Evolutionary conservation across 495 filamentous ascomycete genomes (phyloP).

Genomic region (Lophiostoma macrostomum): DNA sequence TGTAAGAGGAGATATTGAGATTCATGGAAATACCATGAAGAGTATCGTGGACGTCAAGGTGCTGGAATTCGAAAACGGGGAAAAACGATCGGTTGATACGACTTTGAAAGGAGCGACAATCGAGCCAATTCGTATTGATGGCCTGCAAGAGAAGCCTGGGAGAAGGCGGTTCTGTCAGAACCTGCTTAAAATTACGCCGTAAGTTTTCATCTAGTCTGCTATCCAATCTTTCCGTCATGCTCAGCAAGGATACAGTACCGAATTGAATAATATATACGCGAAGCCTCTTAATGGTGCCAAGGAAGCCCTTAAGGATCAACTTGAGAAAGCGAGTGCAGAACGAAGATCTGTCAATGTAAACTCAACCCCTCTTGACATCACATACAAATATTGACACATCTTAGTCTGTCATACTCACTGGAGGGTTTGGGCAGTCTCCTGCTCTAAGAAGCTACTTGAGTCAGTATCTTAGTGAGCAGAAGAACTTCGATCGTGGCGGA

Average conservation of each 20-base stretch:
- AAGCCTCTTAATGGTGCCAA: not conserved
- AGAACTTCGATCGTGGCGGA: not conserved
- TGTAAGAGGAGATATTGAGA: slow-evolving; percentile 15
- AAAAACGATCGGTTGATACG: slow-evolving; percentile 3
- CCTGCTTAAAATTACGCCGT: not conserved
- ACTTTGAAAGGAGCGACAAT: not conserved
- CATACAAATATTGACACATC: slow-evolving; percentile 32
- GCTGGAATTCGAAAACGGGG: slow-evolving; percentile 12
- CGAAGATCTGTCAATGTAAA: not conserved
- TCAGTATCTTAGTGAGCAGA: slow-evolving; percentile 10
- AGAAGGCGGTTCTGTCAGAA: not conserved
- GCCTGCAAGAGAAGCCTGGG: not conserved
- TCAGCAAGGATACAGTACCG: too few species aligned
- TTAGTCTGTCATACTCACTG: slow-evolving; percentile 40
- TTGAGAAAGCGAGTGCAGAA: not conserved
- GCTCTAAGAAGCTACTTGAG: slow-evolving; percentile 25
- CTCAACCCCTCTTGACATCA: not conserved
- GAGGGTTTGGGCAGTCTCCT: slow-evolving; percentile 37
- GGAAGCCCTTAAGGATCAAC: not conserved
- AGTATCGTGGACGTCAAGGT: slow-evolving; percentile 5
- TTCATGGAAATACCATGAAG: slow-evolving; percentile 6
- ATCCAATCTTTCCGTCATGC: too few species aligned
- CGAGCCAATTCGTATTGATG: not conserved
- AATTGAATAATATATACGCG: not conserved
- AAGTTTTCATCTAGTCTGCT: not conserved